These are phyloP conservation scores for Spiromastix sp. DNA, from an alignment of 2,329 filamentous ascomycete species.

Conservation along the genomic window DNA sequence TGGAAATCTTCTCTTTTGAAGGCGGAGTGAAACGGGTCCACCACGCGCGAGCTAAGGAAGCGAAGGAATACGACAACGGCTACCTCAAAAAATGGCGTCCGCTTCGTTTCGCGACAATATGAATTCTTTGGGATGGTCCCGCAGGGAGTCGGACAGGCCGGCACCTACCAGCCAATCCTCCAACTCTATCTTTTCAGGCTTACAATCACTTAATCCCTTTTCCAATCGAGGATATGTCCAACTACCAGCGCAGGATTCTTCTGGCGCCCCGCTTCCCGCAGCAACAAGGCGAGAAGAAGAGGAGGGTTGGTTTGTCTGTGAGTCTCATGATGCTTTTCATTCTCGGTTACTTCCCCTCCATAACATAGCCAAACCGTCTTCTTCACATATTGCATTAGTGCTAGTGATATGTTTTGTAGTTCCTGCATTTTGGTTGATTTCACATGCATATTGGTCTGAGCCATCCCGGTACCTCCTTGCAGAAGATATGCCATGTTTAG, in stretches of 20 bases:
- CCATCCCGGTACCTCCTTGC: not conserved
- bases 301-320: constrained; percentile 89
- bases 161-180: constrained; percentile 56
- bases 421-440: constrained; percentile 27
- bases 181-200: constrained; percentile 65
- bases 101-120: constrained; percentile 86
- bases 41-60: too few relatives aligned
- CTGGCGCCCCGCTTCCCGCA: constrained; percentile 78
- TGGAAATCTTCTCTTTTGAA: too few relatives aligned
- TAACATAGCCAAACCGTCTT: too few relatives aligned
- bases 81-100: constrained; percentile 77
- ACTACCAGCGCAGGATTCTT: constrained; percentile 72
- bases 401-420: constrained; percentile 27
- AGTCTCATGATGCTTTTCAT: constrained; percentile 39
- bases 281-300: constrained; percentile 82
- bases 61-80: too few relatives aligned
- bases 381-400: constrained; percentile 11
- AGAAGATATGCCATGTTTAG: constrained; percentile 1
- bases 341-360: not conserved
- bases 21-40: too few relatives aligned
- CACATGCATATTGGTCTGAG: constrained; percentile 13
- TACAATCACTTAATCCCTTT: constrained; percentile 84
- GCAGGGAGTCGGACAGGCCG: constrained; percentile 65
- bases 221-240: constrained; percentile 71
- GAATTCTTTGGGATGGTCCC: constrained; percentile 89